These are phyloP conservation scores for Bipolaris gigantea DNA, from an alignment of 2,329 filamentous ascomycete genomes.

Conservation along the genomic window DNA sequence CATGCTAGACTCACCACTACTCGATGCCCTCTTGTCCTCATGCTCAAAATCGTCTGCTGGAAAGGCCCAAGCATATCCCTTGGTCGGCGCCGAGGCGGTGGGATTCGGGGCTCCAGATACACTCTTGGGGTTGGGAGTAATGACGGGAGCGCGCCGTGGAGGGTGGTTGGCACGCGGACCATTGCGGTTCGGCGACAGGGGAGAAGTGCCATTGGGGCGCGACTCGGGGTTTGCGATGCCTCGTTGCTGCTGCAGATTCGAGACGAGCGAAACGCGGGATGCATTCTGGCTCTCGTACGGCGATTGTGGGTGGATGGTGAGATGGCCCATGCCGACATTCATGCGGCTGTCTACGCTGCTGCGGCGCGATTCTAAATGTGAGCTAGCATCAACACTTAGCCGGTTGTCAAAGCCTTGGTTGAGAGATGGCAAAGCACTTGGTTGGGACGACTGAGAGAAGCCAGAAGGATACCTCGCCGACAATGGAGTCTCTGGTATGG, in stretches of 20 bases:
- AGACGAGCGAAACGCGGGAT: constrained; percentile 74
- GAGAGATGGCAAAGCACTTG: constrained; percentile 57
- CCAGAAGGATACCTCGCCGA: constrained; percentile 42
- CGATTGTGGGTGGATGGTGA: constrained; percentile 67
- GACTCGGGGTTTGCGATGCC: constrained; percentile 43
- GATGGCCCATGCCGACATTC: constrained; percentile 69
- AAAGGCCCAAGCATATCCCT: constrained; percentile 83
- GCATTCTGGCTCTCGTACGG: constrained; percentile 78
- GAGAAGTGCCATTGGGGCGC: constrained; percentile 50
- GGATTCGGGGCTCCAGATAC: constrained; percentile 64
- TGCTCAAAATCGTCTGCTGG: constrained; percentile 67
- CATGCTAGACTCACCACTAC: constrained; percentile 53
- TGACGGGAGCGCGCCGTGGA: constrained; percentile 69
- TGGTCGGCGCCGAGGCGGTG: constrained; percentile 73
- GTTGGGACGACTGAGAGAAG: constrained; percentile 30
- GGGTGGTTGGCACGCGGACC: constrained; percentile 41
- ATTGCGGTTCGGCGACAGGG: constrained; percentile 50
- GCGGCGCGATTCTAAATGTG: constrained; percentile 63
- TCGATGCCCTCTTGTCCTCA: constrained; percentile 52
- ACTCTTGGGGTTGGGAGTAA: constrained; percentile 68
- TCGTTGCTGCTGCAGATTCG: constrained; percentile 66
- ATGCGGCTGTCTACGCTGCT: constrained; percentile 82
- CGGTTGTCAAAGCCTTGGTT: constrained; percentile 57
- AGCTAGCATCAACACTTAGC: constrained; percentile 53
- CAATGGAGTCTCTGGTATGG: constrained; percentile 49